phyloP scores from a whole-genome alignment of 2,329 filamentous ascomycete species.

The Kalaharituber pfeilii region DNA sequence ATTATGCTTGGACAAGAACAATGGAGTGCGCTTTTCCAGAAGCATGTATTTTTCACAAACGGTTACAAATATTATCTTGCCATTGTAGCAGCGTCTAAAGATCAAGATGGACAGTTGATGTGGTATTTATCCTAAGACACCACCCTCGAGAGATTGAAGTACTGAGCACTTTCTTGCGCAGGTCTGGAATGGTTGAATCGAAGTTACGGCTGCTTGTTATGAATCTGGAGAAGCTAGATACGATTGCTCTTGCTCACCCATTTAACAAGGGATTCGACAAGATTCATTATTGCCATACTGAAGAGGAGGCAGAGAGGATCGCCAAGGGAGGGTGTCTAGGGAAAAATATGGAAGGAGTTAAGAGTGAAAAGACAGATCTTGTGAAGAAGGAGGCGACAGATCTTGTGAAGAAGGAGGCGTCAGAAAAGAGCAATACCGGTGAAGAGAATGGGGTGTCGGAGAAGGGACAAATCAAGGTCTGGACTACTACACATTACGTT shows the following conservation, averaged over 20 bases:
- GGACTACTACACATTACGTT: conserved; percentile 88
- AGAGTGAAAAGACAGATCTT: conserved; percentile 18
- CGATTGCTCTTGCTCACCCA: conserved; percentile 68
- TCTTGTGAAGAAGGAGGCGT: conserved; percentile 6
- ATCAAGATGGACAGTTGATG: conserved; percentile 61
- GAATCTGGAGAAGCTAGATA: conserved; percentile 61
- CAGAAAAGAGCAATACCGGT: conserved; percentile 4
- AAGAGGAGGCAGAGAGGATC: conserved; percentile 44
- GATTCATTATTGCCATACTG: conserved; percentile 49
- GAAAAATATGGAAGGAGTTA: conserved; percentile 24
- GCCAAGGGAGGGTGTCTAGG: conserved; percentile 41
- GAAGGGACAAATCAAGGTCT: conserved; percentile 37
- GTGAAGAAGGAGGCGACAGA: conserved; percentile 11
- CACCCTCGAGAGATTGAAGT: too few species aligned
- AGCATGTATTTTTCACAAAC: conserved; percentile 81
- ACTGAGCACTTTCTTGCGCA: too few species aligned
- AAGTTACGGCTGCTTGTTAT: conserved; percentile 75
- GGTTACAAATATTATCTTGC: conserved; percentile 94
- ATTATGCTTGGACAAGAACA: conserved; percentile 59
- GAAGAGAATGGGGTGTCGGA: conserved; percentile 19
- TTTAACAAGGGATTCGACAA: conserved; percentile 89
- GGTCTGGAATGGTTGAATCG: conserved; percentile 85
- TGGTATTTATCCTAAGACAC: too few species aligned
- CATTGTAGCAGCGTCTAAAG: conserved; percentile 64
- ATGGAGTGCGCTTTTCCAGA: conserved; percentile 78